These are phyloP conservation scores for Plasmodium gallinaceum DNA, from an alignment of 169 alveolate species.

Conservation along the genomic window DNA sequence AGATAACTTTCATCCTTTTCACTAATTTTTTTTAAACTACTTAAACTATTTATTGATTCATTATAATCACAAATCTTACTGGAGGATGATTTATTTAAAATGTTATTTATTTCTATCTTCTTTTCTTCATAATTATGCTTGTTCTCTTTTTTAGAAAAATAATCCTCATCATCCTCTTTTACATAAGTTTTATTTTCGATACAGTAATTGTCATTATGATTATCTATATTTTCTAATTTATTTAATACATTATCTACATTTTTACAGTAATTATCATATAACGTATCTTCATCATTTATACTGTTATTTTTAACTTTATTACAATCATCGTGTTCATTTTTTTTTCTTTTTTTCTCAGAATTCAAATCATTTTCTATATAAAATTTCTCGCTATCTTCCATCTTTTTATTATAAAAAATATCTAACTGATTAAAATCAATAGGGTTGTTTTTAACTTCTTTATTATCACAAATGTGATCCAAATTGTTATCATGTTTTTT, in stretches of 20 bases:
- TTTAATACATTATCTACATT: no score
- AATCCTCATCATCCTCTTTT: neutral
- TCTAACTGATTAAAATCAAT: neutral
- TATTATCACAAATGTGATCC: neutral
- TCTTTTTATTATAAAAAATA: neutral
- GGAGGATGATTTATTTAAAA: neutral
- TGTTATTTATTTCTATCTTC: neutral
- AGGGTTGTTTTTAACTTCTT: neutral
- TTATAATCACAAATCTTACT: neutral
- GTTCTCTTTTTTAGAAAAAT: neutral
- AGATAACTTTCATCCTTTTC: neutral
- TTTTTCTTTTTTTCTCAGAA: neutral
- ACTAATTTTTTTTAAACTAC: constrained; percentile 1
- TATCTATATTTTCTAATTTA: no score
- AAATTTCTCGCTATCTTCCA: neutral
- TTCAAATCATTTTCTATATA: neutral
- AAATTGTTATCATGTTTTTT: neutral
- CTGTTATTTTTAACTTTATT: neutral
- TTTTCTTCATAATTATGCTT: neutral
- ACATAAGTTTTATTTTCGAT: no score
- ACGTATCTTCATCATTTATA: no score
- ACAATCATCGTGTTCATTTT: neutral
- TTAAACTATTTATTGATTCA: constrained; percentile 15
- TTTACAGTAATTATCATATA: no score
- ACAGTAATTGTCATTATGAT: no score